Conservation (phyloP, 495 filamentous ascomycete genomes). For the Immersiella caudata region DNA sequence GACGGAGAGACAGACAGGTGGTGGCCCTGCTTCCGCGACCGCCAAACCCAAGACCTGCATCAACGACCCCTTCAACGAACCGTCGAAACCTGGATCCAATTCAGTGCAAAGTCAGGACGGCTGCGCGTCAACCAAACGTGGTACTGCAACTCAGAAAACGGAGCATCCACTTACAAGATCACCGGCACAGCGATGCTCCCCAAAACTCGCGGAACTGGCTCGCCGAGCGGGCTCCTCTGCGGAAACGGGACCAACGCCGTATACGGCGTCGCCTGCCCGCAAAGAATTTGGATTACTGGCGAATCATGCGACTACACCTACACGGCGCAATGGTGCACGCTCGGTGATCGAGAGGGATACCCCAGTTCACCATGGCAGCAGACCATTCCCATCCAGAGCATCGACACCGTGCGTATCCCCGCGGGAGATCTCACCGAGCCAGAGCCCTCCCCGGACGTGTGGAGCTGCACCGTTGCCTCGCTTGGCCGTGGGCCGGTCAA, state of each 20-base stretch:
- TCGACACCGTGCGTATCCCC: background rate
- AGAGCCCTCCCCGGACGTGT: background rate
- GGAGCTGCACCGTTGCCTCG: slow-evolving; percentile 16
- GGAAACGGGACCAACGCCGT: background rate
- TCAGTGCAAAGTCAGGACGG: slow-evolving; percentile 8
- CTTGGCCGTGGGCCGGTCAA: slow-evolving; percentile 14
- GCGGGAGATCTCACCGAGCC: slow-evolving; percentile 12
- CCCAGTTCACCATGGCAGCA: background rate
- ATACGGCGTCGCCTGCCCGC: background rate
- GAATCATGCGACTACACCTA: slow-evolving; percentile 7
- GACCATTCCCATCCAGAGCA: background rate
- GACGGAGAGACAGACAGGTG: slow-evolving; percentile 11
- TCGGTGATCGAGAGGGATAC: slow-evolving; percentile 9
- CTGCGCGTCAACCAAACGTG: slow-evolving; percentile 14
- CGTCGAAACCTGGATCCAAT: slow-evolving; percentile 8
- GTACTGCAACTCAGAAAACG: slow-evolving; percentile 16
- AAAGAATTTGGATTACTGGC: background rate
- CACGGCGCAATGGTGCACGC: slow-evolving; percentile 12
- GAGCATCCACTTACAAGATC: slow-evolving; percentile 9
- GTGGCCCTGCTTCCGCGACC: slow-evolving; percentile 14
- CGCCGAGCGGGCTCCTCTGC: background rate
- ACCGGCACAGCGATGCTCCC: background rate
- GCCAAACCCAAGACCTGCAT: slow-evolving; percentile 5
- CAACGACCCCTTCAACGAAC: background rate
- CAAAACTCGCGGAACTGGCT: background rate